Conservation (phyloP, 2,329 filamentous ascomycete genomes). For the Colletotrichum siamense region DNA sequence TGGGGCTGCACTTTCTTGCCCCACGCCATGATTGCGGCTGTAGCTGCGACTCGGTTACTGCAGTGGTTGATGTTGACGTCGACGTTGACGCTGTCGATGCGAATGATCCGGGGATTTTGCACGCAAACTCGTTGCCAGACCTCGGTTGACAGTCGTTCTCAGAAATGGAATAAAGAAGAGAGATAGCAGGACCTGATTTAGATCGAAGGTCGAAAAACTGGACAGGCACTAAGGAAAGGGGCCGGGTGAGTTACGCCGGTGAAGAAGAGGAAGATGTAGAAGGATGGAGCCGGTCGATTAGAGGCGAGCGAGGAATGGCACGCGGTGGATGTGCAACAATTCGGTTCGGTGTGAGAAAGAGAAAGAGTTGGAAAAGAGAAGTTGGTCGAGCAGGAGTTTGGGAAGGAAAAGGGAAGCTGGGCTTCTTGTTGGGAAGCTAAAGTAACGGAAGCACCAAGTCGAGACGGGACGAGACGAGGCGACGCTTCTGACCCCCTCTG, state of each 20-base stretch:
- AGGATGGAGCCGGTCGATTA: not conserved
- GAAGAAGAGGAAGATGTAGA: not conserved
- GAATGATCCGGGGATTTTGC: not conserved
- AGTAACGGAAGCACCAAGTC: not conserved
- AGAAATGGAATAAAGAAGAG: not conserved
- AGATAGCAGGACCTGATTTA: not conserved
- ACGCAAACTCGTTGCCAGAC: not conserved
- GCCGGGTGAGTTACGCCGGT: not conserved
- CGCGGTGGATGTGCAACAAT: no score
- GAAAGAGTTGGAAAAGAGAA: not conserved
- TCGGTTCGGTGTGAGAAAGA: not conserved
- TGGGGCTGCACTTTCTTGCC: slow-evolving; percentile 15
- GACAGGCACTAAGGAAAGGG: not conserved
- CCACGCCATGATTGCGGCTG: slow-evolving; percentile 13
- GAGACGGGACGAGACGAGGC: not conserved
- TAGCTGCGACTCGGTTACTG: not conserved
- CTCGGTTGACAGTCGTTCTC: not conserved
- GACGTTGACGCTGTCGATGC: not conserved
- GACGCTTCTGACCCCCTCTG: not conserved
- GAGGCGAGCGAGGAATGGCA: not conserved
- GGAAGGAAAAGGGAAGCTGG: not conserved
- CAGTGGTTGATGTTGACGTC: not conserved
- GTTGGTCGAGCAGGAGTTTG: not conserved
- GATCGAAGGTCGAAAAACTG: not conserved
- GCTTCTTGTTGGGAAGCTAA: not conserved